phyloP scores from a whole-genome alignment of 2,329 filamentous ascomycete genomes.

The Penicillium sp. region DNA sequence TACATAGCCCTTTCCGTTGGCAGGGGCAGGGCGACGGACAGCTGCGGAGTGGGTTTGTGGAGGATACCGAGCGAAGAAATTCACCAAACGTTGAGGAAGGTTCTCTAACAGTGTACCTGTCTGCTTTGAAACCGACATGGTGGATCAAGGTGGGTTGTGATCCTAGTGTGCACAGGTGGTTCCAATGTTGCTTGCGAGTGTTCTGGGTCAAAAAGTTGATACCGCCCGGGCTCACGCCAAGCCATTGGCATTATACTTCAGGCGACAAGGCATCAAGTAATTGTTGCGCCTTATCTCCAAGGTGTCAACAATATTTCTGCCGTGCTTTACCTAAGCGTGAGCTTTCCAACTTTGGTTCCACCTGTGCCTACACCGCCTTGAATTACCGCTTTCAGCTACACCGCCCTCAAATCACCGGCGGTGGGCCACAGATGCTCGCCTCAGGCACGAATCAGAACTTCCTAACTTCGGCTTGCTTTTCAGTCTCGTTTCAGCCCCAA shows the following conservation, averaged over 20 bases:
- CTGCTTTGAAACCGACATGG: slow-evolving; percentile 18
- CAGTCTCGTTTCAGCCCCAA: slow-evolving; percentile 1
- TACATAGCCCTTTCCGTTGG: slow-evolving; percentile 16
- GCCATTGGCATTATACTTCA: neutral
- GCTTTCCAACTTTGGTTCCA: too few relatives aligned
- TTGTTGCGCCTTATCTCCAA: neutral
- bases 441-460: neutral
- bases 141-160: slow-evolving; percentile 11
- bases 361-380: too few relatives aligned
- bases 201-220: slow-evolving; percentile 6
- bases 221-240: slow-evolving; percentile 4
- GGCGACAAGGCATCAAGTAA: neutral
- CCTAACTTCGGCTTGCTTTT: slow-evolving; percentile 7
- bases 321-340: too few relatives aligned
- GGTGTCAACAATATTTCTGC: neutral
- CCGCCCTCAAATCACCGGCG: neutral
- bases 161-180: neutral
- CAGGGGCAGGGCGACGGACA: slow-evolving; percentile 27
- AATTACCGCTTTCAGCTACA: neutral
- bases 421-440: neutral
- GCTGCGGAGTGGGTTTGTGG: slow-evolving; percentile 48
- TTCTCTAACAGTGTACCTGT: slow-evolving; percentile 2
- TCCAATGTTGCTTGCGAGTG: neutral
- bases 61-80: slow-evolving; percentile 85
- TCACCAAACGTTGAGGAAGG: slow-evolving; percentile 67